Base-by-base conservation (phyloP, 176 grass and related monocot genomes). In the Zea luxurians region DNA sequence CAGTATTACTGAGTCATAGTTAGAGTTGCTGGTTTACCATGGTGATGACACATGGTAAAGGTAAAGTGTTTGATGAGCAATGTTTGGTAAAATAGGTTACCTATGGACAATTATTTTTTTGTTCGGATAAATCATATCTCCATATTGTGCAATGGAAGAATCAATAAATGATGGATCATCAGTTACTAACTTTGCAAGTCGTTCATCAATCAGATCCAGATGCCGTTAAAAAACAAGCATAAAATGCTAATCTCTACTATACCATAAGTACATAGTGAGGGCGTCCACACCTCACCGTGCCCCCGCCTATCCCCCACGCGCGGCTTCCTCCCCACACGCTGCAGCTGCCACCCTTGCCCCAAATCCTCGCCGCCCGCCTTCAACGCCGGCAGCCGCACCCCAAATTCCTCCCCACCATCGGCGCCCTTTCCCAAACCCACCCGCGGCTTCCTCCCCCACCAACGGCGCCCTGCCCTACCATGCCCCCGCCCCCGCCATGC, bases 131-230 rank as follows among this genome's bases (percentile, higher is more conserved):
- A 90, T 85, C 76, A 97, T 38, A 69, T 91, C 89, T 47, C 94
- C 91, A 49, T 93, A 97, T 86, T 93, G 82, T 83, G 94, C 74
- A 66, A 97, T 89, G 71, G 94, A 84, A 61, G 73, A 67, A 81
- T 97, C 94, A 84, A 97, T 91, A 78, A 93, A 87, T 57, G 94
- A 97, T 60, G 94, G 94, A 86, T 97, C 94, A 84, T 97, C 91
- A 53, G 91, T 97, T 59, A 93, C 79, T 83, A 97, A 76, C 71
- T 83, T 97, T 46, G 89, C 67, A 57, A 97, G 91, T 37, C 91
- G 83, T 18, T 93, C 89, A 44, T 93, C 94, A 57, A 97, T 70
- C 42, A 89, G 83, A 77, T 83, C 64, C 59, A 97, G 77, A 62
- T 86, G 83, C 94, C 93, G 60, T 63, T 18, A 45, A 78, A 78